These are phyloP conservation scores for Mycena rebaudengoi DNA, from an alignment of 768 basidiomycete species.

Conservation along the genomic window DNA sequence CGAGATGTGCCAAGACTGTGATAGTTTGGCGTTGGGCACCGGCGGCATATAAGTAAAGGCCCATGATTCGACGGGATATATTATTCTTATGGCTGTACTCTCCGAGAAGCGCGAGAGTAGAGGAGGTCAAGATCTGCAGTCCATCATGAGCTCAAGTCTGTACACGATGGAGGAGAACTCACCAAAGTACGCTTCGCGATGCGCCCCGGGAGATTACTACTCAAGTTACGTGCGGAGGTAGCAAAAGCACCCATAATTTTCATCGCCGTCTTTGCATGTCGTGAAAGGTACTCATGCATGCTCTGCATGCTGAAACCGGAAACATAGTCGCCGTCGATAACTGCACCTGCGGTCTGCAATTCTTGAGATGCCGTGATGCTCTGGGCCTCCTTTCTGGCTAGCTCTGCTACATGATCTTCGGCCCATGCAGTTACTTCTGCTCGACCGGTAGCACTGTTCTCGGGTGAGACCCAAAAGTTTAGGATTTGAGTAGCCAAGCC, in stretches of 20 bases:
- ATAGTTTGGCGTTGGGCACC: slow-evolving; percentile 43
- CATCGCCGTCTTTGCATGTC: slow-evolving; percentile 16
- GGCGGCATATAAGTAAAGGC: slow-evolving; percentile 40
- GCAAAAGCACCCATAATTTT: slow-evolving; percentile 25
- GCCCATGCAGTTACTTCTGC: slow-evolving; percentile 33
- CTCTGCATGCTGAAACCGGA: slow-evolving; percentile 16
- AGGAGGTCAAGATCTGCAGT: slow-evolving; percentile 31
- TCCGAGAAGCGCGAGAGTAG: slow-evolving; percentile 29
- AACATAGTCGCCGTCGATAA: slow-evolving; percentile 17
- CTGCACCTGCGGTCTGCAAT: slow-evolving; percentile 24
- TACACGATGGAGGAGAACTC: neutral
- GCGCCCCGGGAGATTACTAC: neutral
- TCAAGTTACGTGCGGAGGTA: slow-evolving; percentile 19
- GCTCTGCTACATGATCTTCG: slow-evolving; percentile 22
- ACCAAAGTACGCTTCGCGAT: neutral
- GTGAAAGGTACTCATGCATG: neutral
- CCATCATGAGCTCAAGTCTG: neutral
- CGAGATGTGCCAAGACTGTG: slow-evolving; percentile 35
- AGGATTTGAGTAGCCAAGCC: slow-evolving; percentile 30
- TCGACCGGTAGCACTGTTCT: slow-evolving; percentile 25
- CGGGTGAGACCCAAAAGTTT: slow-evolving; percentile 33
- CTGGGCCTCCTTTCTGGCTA: slow-evolving; percentile 29
- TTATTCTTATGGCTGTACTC: slow-evolving; percentile 44
- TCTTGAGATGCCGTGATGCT: slow-evolving; percentile 21
- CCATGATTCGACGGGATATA: slow-evolving; percentile 30